Base-by-base conservation (phyloP, 108 stramenopile species). In the Licmophora abbreviata region DNA sequence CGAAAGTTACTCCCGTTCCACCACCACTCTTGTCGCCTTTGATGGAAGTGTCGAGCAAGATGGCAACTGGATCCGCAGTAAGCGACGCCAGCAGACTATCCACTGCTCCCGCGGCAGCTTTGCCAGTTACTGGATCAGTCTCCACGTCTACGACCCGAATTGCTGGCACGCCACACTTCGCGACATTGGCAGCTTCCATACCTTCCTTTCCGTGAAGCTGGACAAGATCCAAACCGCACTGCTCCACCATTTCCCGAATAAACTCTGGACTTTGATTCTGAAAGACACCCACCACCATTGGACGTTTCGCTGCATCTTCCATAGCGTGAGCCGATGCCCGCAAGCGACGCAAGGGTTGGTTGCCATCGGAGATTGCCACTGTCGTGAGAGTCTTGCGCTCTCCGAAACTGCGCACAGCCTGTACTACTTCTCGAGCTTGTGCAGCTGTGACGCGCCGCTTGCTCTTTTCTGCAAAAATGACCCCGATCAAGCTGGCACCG, bases 201-300 rank as follows among this genome's bases (percentile, higher is more conserved):
- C 86, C 92, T 64, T 99, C 98, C 24, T 71, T 71, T 2, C 98
- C 96, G 50, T 99, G 98, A 47, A 99, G 76, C 65, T 99, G 98
- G 0, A 96, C 87, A 62, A 99, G 53, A 62, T 99, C 98, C 21
- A 99, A 59, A 4, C 96, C 95, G 46, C 85, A 85, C 4, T 61
- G 60, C 5, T 81, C 72, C 0, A 91, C 95, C 59, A 79, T 76
- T 56, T 75, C 64, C 10, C 54, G 68, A 24, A 99, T 73, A 45
- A 73, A 85, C 14, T 79, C 81, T 18, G 82, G 26, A 1, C 79
- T 47, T 67, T 96, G 95, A 73, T 97, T 93, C 56, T 95, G 95
- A 69, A 97, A 97, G 18, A 99, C 96, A 11, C 98, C 98, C 43
- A 97, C 92, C 4, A 94, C 86, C 24, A 94, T 46, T 1, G 93